Conservation (phyloP, 202 grass and related monocot genomes). For the Zoysia matrella region DNA sequence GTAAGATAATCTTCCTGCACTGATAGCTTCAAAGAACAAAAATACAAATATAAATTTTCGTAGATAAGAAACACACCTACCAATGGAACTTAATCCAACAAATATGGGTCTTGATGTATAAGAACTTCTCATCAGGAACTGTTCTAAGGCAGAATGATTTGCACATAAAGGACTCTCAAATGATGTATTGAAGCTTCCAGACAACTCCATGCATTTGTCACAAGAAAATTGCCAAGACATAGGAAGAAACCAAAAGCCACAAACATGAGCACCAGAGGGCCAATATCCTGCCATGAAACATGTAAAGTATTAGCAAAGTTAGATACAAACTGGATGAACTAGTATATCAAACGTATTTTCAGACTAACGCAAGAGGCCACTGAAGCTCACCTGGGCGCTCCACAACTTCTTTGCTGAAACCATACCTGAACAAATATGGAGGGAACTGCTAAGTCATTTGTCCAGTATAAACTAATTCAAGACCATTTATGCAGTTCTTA, state of each 20-base stretch:
- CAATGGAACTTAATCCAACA: constrained; percentile 93
- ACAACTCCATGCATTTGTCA: constrained; percentile 66
- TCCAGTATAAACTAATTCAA: constrained; percentile 13
- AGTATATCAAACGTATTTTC: constrained; percentile 7
- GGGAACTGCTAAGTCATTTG: constrained; percentile 7
- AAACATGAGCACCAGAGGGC: constrained; percentile 67
- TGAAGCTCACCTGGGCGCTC: constrained; percentile 70
- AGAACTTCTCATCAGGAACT: constrained; percentile 57
- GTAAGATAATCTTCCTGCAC: background rate
- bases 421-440: constrained; percentile 67
- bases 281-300: constrained; percentile 74
- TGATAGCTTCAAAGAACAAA: background rate
- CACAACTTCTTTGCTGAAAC: constrained; percentile 94
- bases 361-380: background rate
- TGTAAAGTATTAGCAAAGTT: constrained; percentile 15
- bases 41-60: background rate
- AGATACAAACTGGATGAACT: background rate
- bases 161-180: constrained; percentile 51
- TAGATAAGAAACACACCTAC: constrained; percentile 64
- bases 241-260: constrained; percentile 97
- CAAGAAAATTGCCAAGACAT: constrained; percentile 90
- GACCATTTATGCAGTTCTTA: constrained; percentile 47
- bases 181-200: constrained; percentile 40
- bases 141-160: constrained; percentile 68
- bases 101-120: constrained; percentile 67